A percentile compares a stretch with the other conserved stretches of the same genome.
These are phyloP conservation scores for Sclerotiophoma versabilis DNA, from an alignment of 2,329 filamentous ascomycete species.

Conservation along the genomic window DNA sequence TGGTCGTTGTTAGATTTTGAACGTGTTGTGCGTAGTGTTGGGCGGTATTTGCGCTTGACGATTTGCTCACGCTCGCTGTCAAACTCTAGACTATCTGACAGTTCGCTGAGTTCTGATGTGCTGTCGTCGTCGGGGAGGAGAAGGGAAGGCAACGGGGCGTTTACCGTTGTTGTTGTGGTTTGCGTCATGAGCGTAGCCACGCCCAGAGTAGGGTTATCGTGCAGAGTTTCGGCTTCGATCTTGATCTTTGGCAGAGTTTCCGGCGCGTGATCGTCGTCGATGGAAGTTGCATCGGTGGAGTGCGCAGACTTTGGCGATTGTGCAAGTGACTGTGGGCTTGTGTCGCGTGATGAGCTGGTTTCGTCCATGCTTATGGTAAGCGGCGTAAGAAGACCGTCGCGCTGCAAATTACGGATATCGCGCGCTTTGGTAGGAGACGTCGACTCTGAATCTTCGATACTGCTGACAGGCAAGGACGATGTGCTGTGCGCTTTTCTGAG, in stretches of 20 bases:
- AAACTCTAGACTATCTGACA: slow-evolving; percentile 49
- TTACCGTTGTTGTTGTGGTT: slow-evolving; percentile 37
- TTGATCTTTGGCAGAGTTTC: slow-evolving; percentile 28
- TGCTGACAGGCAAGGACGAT: slow-evolving; percentile 42
- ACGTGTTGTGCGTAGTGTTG: slow-evolving; percentile 42
- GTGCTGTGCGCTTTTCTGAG: slow-evolving; percentile 45
- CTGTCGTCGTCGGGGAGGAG: slow-evolving; percentile 39
- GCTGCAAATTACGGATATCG: slow-evolving; percentile 43
- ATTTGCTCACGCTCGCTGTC: slow-evolving; percentile 48
- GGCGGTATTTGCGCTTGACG: slow-evolving; percentile 45
- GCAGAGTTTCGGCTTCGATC: slow-evolving; percentile 30
- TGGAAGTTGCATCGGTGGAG: slow-evolving; percentile 49
- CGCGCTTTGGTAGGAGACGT: slow-evolving; percentile 26
- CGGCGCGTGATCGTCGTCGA: slow-evolving; percentile 41
- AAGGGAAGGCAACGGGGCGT: slow-evolving; percentile 38
- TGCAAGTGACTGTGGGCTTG: slow-evolving; percentile 41
- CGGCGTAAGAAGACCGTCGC: slow-evolving; percentile 38
- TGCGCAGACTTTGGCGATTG: slow-evolving; percentile 45
- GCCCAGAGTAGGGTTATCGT: slow-evolving; percentile 34
- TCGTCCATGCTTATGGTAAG: slow-evolving; percentile 41
- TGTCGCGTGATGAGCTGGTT: slow-evolving; percentile 35
- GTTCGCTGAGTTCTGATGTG: slow-evolving; percentile 50
- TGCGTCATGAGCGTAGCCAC: slow-evolving; percentile 41
- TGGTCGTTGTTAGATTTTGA: slow-evolving; percentile 43
- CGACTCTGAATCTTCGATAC: slow-evolving; percentile 39